These are phyloP conservation scores for Aspergillus felis DNA, from an alignment of 2,329 filamentous ascomycete species.

Conservation along the genomic window DNA sequence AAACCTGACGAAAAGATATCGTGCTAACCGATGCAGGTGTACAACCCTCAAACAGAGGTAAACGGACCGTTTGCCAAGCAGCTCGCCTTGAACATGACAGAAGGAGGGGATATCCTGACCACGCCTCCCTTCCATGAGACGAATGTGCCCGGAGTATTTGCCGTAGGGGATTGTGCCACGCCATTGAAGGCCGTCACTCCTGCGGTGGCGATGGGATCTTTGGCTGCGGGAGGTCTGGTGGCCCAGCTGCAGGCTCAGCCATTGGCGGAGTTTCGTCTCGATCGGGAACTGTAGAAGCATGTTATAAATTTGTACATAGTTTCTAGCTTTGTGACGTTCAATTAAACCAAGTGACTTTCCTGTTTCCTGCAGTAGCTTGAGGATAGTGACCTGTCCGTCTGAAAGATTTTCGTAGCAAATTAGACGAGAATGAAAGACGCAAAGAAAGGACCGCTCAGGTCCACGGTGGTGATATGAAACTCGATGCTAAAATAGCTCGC, in stretches of 20 bases:
- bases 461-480: too few relatives aligned
- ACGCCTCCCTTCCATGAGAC: slow-evolving; percentile 47
- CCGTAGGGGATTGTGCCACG: slow-evolving; percentile 48
- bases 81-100: background rate
- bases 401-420: background rate
- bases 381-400: background rate
- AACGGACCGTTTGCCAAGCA: background rate
- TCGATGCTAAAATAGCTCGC: too few relatives aligned
- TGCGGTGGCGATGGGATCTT: slow-evolving; percentile 1
- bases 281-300: background rate
- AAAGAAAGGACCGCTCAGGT: too few relatives aligned
- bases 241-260: background rate
- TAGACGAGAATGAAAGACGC: too few relatives aligned
- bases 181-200: slow-evolving; percentile 7
- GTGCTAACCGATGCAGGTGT: background rate
- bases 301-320: background rate
- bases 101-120: slow-evolving; percentile 30
- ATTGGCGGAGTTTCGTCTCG: background rate
- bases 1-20: background rate
- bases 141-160: slow-evolving; percentile 50
- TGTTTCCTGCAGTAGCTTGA: background rate
- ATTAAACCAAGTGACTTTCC: too few relatives aligned
- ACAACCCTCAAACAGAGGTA: background rate
- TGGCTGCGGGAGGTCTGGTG: slow-evolving; percentile 2
- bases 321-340: background rate